Base-by-base conservation (phyloP, 1,284 basidiomycete species). In the Tylopilus orsonianus region DNA sequence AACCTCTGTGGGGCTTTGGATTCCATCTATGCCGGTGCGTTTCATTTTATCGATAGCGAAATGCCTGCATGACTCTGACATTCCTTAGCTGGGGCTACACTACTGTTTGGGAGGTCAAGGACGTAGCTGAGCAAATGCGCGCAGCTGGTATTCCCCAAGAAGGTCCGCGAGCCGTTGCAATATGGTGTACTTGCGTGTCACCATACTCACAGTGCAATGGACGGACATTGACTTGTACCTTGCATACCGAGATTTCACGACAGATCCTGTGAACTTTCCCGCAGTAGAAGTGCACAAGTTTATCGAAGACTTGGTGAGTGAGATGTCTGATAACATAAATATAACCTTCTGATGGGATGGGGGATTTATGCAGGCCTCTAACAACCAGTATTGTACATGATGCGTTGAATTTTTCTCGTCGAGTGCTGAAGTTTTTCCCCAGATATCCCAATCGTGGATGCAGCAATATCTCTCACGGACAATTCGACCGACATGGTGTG, bases 161-260 rank as follows among this genome's bases (percentile, higher is more conserved):
- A 75, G 78, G 80, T 80, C 23, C 35, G 61, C 26, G 10, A 10
- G 5, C 26, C 29, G 14, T 30, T 30, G 29, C 14, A 4, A 4
- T 8, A 30, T 8, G 29, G 14, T n/a, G n/a, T n/a, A n/a, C n/a
- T n/a, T n/a, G n/a, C n/a, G n/a, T 50, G 29, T 33, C 35, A 30
- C 39, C 20, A n/a, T 19, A 7, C 2, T 9, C n/a, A n/a, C n/a
- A 43, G 41, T 35, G 24, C 41, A 43, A 27, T 43, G 41, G 41
- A 87, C 84, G 58, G 87, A 89, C 56, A 87, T 89, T 52, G 87
- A 90, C 66, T 57, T 87, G 46, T 86, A 83, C 56, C 79, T 85
- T 54, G 75, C 79, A 23, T 71, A 77, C 41, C 75, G 85, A 8
- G 84, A 85, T 64, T 87, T 89, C 56, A 87, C 85, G 8, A 71